Percentiles rank a stretch among this genome's conserved stretches.
These are phyloP conservation scores for Picea glauca DNA, from an alignment of 75 land plant species.

Conservation along the genomic window DNA sequence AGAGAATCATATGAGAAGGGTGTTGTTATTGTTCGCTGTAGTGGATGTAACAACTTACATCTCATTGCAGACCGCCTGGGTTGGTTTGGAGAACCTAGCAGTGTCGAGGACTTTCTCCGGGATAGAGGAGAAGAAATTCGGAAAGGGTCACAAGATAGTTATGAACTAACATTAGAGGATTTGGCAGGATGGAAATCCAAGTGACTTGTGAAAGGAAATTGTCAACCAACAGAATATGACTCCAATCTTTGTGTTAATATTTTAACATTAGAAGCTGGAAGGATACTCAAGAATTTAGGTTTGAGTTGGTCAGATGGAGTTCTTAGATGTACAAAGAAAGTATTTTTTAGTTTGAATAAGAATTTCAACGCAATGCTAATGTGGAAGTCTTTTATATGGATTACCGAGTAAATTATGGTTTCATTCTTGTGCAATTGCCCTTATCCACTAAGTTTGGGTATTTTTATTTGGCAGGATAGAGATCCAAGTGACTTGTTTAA, in stretches of 20 bases:
- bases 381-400: not conserved
- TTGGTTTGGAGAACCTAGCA: constrained; percentile 91
- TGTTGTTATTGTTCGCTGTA: constrained; percentile 84
- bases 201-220: not conserved
- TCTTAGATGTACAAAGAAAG: not conserved
- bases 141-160: constrained; percentile 68
- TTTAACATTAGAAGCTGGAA: not conserved
- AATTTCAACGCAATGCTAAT: not conserved
- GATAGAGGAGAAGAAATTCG: constrained; percentile 75
- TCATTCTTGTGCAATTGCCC: not conserved
- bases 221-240: not conserved
- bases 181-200: constrained; percentile 62
- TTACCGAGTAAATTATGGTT: not conserved
- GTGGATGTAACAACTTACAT: constrained; percentile 81
- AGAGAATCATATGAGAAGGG: constrained; percentile 94
- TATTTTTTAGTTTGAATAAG: not conserved
- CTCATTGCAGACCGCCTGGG: constrained; percentile 91
- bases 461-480: too few relatives aligned
- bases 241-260: not conserved
- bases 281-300: not conserved
- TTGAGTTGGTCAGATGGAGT: not conserved
- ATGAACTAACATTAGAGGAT: constrained; percentile 80
- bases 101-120: constrained; percentile 80
- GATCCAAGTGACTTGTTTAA: too few relatives aligned
- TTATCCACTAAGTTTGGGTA: too few relatives aligned